These are phyloP conservation scores for Osmanthus fragrans DNA, from an alignment of 257 asterid genomes.

Conservation along the genomic window DNA sequence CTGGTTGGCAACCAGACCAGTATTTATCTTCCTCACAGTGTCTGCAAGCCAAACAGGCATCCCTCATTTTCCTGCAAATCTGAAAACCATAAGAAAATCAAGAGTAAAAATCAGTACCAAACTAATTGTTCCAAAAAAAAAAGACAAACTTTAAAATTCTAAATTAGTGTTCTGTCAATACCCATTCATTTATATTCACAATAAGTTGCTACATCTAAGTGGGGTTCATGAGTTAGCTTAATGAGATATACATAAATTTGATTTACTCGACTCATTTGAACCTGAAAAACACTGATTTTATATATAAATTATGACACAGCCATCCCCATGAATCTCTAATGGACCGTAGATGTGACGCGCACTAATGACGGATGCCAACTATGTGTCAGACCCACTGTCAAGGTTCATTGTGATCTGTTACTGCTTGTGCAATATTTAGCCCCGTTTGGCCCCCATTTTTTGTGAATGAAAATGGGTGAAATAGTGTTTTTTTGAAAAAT, in stretches of 20 bases:
- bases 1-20: slow-evolving; percentile 37
- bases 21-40: slow-evolving; percentile 39
- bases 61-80: slow-evolving; percentile 27
- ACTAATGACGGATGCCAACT: background rate
- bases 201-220: background rate
- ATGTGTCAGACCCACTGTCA: background rate
- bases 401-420: too few species aligned
- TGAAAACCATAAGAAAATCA: background rate
- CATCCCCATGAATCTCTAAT: background rate
- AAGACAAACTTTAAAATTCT: background rate
- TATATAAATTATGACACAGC: background rate
- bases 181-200: background rate
- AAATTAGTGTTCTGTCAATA: background rate
- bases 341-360: background rate
- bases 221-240: background rate
- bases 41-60: slow-evolving; percentile 26
- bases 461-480: too few species aligned
- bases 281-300: background rate
- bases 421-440: too few species aligned
- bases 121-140: background rate
- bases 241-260: background rate
- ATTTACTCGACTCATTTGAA: background rate
- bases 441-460: too few species aligned
- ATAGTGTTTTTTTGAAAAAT: too few species aligned
- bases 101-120: background rate